These are phyloP conservation scores for Casuarina glauca DNA, from an alignment of 306 rosid species.

Conservation along the genomic window DNA sequence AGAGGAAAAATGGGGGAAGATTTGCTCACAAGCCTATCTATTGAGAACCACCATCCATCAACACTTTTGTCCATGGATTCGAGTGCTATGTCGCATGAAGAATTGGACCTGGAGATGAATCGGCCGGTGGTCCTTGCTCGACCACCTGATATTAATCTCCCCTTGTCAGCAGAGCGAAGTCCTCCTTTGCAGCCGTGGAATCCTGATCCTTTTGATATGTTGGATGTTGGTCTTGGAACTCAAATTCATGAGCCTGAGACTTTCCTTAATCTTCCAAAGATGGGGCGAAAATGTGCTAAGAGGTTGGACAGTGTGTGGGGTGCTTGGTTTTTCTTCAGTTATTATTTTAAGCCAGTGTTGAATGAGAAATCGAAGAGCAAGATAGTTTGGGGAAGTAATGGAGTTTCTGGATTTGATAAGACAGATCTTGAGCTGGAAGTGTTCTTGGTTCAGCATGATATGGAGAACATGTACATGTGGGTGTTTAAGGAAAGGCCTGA, in stretches of 20 bases:
- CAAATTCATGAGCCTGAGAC: constrained; percentile 31
- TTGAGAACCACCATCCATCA: constrained; percentile 44
- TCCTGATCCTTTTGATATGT: constrained; percentile 32
- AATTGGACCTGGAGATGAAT: constrained; percentile 32
- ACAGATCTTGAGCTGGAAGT: constrained; percentile 41
- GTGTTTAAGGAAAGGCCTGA: constrained; percentile 48
- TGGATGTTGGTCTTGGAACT: constrained; percentile 39
- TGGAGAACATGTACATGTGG: constrained; percentile 55
- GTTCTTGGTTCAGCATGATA: constrained; percentile 45
- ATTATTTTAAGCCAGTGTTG: constrained; percentile 38
- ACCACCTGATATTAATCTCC: constrained; percentile 44
- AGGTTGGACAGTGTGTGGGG: constrained; percentile 44
- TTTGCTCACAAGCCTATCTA: constrained; percentile 36
- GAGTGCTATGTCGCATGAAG: constrained; percentile 36
- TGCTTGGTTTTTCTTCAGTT: constrained; percentile 43
- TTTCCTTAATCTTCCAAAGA: constrained; percentile 24
- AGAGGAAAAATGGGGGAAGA: constrained; percentile 36
- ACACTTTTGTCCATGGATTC: constrained; percentile 43
- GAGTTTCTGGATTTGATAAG: constrained; percentile 42
- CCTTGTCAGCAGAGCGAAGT: constrained; percentile 32
- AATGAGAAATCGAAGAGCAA: constrained; percentile 38
- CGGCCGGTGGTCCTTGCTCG: constrained; percentile 27
- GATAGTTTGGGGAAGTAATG: constrained; percentile 31
- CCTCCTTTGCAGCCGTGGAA: constrained; percentile 35
- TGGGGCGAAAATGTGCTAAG: constrained; percentile 31